These are phyloP conservation scores for Domatiomyces globalis DNA, from an alignment of 2,329 filamentous ascomycete species.

Conservation along the genomic window DNA sequence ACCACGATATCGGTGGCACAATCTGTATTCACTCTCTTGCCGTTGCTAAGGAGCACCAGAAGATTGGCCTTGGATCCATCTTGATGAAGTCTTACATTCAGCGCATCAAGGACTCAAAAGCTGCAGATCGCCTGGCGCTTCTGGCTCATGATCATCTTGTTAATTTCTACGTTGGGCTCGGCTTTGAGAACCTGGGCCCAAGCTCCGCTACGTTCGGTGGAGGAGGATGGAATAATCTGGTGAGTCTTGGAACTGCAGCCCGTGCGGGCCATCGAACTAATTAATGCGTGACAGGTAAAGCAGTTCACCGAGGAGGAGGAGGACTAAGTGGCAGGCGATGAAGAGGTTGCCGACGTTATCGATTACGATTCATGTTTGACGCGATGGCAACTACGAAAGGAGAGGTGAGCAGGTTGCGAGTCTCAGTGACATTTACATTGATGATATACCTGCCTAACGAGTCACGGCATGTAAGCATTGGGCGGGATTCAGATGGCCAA, in stretches of 20 bases:
- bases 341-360: background rate
- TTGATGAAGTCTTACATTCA: slow-evolving; percentile 65
- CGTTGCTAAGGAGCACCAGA: slow-evolving; percentile 60
- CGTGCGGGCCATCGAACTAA: background rate
- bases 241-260: slow-evolving; percentile 26
- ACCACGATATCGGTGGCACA: slow-evolving; percentile 59
- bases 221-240: slow-evolving; percentile 73
- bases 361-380: background rate
- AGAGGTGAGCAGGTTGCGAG: background rate
- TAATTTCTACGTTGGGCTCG: slow-evolving; percentile 60
- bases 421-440: background rate
- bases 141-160: slow-evolving; percentile 63
- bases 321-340: background rate
- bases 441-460: background rate
- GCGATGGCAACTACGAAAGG: background rate
- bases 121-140: slow-evolving; percentile 59
- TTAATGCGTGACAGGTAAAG: slow-evolving; percentile 2
- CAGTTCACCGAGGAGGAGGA: slow-evolving; percentile 8
- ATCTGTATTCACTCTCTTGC: slow-evolving; percentile 73
- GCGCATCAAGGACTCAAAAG: slow-evolving; percentile 54
- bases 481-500: background rate
- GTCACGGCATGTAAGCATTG: background rate
- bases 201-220: slow-evolving; percentile 62
- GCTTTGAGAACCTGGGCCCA: slow-evolving; percentile 54
- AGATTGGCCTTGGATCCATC: slow-evolving; percentile 57